A percentile compares a stretch with the other conserved stretches of the same genome.
Evolutionary conservation across 139 green algal genomes (phyloP).

Genomic region (Pleodorina starrii): DNA sequence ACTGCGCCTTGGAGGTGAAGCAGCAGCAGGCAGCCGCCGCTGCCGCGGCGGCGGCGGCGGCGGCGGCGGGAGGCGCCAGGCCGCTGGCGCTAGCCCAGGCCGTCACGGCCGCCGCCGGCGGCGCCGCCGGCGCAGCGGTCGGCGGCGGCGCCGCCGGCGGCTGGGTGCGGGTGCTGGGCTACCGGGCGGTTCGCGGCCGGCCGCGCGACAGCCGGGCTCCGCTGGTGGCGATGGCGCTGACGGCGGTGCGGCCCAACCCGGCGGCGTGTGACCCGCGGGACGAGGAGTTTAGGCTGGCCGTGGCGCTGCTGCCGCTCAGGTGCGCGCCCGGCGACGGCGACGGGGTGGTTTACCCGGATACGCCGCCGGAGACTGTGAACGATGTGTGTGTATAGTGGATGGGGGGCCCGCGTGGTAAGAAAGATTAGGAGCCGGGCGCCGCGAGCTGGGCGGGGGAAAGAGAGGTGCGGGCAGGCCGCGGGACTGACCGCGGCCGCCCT

Average conservation of each 20-base stretch:
- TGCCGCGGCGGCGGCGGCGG: no score
- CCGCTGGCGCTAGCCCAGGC: background rate
- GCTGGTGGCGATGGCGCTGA: conserved; percentile 68
- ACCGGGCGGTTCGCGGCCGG: conserved; percentile 40
- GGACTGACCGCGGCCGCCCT: no score
- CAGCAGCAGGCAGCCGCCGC: conserved; percentile 34
- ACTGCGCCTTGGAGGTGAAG: conserved; percentile 33
- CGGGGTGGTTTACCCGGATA: no score
- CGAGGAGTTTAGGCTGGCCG: conserved; percentile 72
- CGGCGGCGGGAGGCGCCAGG: conserved; percentile 6
- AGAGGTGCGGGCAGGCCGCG: no score
- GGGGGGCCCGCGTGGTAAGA: no score
- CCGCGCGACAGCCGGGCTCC: conserved; percentile 54
- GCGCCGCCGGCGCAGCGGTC: conserved; percentile 10
- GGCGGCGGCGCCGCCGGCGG: background rate
- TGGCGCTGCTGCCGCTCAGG: conserved; percentile 56
- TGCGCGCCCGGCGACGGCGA: no score
- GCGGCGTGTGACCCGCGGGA: conserved; percentile 29
- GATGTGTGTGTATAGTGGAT: no score
- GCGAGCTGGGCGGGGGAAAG: no score
- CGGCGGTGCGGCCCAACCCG: conserved; percentile 66
- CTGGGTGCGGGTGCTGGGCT: conserved; percentile 37
- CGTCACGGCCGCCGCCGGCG: conserved; percentile 11
- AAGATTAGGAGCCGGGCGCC: no score
- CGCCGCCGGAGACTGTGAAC: no score